phyloP scores from a whole-genome alignment of 306 rosid species.

The Senna siamea region DNA sequence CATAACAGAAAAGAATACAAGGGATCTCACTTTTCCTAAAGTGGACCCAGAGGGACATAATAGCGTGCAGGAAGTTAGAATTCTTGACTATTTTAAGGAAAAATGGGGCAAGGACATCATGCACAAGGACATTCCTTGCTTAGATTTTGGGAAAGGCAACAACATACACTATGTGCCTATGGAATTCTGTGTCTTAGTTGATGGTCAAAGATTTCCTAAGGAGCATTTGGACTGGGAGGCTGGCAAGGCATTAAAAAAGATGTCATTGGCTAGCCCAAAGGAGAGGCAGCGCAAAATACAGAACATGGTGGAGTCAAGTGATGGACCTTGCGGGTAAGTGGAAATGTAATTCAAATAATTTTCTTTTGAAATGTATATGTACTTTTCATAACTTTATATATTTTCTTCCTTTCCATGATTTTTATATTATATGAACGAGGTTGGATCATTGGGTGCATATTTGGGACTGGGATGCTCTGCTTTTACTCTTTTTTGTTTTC shows the following conservation, averaged over 20 bases:
- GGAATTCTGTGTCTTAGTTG: slow-evolving; percentile 76
- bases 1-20: slow-evolving; percentile 45
- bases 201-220: slow-evolving; percentile 73
- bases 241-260: slow-evolving; percentile 44
- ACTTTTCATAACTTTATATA: slow-evolving; percentile 11
- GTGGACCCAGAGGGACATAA: slow-evolving; percentile 46
- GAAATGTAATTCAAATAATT: slow-evolving; percentile 25
- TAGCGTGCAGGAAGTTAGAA: slow-evolving; percentile 40
- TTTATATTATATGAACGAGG: neutral
- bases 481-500: too few relatives aligned
- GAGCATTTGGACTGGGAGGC: slow-evolving; percentile 52
- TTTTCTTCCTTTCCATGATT: neutral
- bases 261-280: slow-evolving; percentile 52
- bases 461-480: neutral
- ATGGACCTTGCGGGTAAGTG: slow-evolving; percentile 83
- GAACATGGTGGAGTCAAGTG: slow-evolving; percentile 56
- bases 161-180: slow-evolving; percentile 65
- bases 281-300: slow-evolving; percentile 50
- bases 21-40: slow-evolving; percentile 51
- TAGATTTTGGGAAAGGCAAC: slow-evolving; percentile 64
- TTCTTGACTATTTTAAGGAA: slow-evolving; percentile 60
- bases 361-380: neutral
- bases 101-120: slow-evolving; percentile 56
- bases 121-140: slow-evolving; percentile 66
- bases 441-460: neutral